phyloP scores from a whole-genome alignment of 768 basidiomycete species.

The Termitomyces heimii region DNA sequence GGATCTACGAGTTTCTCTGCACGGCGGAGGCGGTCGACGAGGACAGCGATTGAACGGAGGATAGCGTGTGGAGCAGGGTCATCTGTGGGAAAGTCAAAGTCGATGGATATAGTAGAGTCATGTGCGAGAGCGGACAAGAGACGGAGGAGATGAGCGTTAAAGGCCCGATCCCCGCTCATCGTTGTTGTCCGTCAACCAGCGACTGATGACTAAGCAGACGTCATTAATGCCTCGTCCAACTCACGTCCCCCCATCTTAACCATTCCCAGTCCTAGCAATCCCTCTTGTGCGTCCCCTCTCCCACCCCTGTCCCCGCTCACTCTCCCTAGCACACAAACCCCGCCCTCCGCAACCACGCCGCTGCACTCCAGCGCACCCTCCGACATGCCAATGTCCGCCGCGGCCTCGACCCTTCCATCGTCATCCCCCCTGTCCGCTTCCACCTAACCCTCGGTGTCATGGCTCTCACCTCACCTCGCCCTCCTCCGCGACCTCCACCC shows the following conservation, averaged over 20 bases:
- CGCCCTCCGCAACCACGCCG: neutral
- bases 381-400: slow-evolving; percentile 16
- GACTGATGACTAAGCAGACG: neutral
- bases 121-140: slow-evolving; percentile 2
- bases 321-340: neutral
- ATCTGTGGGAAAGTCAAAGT: neutral
- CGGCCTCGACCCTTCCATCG: slow-evolving; percentile 57
- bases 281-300: too few species aligned
- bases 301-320: neutral
- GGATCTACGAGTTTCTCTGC: neutral
- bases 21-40: slow-evolving; percentile 2
- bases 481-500: slow-evolving; percentile 38
- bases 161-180: slow-evolving; percentile 2
- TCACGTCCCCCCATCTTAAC: too few species aligned
- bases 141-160: slow-evolving; percentile 4
- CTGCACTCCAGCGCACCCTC: neutral
- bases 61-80: neutral
- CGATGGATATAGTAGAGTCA: neutral
- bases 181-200: neutral
- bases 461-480: slow-evolving; percentile 35
- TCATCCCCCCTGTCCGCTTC: slow-evolving; percentile 52
- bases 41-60: neutral
- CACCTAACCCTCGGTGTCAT: slow-evolving; percentile 77
- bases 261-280: too few species aligned
- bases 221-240: too few species aligned